Percentiles rank a stretch among this genome's conserved stretches.
These are phyloP conservation scores for Pachysandra terminalis DNA, from an alignment of 164 flowering plant species.

Conservation along the genomic window DNA sequence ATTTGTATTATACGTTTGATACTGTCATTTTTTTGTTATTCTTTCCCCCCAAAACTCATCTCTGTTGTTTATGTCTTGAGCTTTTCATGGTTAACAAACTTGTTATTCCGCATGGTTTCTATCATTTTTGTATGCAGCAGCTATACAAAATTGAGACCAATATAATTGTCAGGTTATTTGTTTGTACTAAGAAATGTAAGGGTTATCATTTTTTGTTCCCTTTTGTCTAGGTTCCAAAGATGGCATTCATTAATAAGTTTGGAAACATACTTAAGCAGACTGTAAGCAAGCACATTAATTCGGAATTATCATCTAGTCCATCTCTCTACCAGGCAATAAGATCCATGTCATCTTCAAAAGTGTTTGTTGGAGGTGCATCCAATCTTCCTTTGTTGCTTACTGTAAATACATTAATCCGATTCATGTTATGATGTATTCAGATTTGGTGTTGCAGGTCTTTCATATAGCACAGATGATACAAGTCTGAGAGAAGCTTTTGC, in stretches of 20 bases:
- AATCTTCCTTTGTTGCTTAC: not conserved
- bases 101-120: too few relatives aligned
- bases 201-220: not conserved
- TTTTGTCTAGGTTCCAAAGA: not conserved
- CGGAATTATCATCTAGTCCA: slow-evolving; percentile 28
- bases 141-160: too few relatives aligned
- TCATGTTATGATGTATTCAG: not conserved
- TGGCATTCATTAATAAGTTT: slow-evolving; percentile 44
- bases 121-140: too few relatives aligned
- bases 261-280: slow-evolving; percentile 40
- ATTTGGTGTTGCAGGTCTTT: slow-evolving; percentile 30
- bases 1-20: too few relatives aligned
- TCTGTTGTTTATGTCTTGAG: too few relatives aligned
- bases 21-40: too few relatives aligned
- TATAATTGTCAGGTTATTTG: too few relatives aligned
- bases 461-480: slow-evolving; percentile 39
- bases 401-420: not conserved
- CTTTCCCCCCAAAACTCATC: too few relatives aligned
- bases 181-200: too few relatives aligned
- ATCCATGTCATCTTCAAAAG: slow-evolving; percentile 49
- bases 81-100: too few relatives aligned
- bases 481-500: slow-evolving; percentile 38
- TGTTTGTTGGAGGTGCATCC: slow-evolving; percentile 48
- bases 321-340: slow-evolving; percentile 43
- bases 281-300: slow-evolving; percentile 20